Percentiles rank a stretch among this genome's conserved stretches.
phyloP scores from a whole-genome alignment of 1,284 basidiomycete genomes.

The Pterula multifida region DNA sequence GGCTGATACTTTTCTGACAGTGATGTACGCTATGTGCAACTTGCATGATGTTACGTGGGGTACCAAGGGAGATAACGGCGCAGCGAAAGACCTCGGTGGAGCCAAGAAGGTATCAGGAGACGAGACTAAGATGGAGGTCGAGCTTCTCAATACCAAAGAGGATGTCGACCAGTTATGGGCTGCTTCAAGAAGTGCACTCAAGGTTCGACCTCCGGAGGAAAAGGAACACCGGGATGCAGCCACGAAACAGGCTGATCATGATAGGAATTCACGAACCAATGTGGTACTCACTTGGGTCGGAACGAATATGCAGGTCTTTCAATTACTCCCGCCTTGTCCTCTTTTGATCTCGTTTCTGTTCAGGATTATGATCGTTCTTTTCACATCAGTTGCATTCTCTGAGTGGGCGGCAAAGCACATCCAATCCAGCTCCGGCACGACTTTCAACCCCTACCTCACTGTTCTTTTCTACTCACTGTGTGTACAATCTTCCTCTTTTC shows the following conservation, averaged over 20 bases:
- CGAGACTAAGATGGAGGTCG: constrained; percentile 80
- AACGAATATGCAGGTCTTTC: constrained; percentile 57
- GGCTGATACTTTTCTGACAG: constrained; percentile 17
- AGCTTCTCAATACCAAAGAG: constrained; percentile 68
- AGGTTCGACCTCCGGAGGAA: constrained; percentile 50
- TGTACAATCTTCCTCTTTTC: constrained; percentile 19
- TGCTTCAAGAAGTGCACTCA: constrained; percentile 56
- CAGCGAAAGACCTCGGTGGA: constrained; percentile 75
- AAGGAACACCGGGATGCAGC: constrained; percentile 79
- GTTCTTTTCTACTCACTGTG: constrained; percentile 76
- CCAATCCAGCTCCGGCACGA: constrained; percentile 28
- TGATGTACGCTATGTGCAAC: constrained; percentile 90
- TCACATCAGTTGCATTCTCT: constrained; percentile 70
- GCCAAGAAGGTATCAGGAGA: constrained; percentile 80
- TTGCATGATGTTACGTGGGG: constrained; percentile 87
- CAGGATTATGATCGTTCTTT: constrained; percentile 67
- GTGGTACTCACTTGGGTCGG: constrained; percentile 81
- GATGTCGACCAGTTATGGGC: constrained; percentile 82
- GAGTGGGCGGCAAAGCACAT: constrained; percentile 48
- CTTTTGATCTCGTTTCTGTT: constrained; percentile 7
- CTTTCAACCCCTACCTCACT: constrained; percentile 79
- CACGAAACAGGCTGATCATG: constrained; percentile 82
- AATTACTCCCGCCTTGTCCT: constrained; percentile 8
- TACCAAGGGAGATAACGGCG: constrained; percentile 83
- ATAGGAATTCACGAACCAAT: constrained; percentile 74